Evolutionary conservation across 805 yeast species (phyloP).

Genomic region (Brettanomyces custersianus): DNA sequence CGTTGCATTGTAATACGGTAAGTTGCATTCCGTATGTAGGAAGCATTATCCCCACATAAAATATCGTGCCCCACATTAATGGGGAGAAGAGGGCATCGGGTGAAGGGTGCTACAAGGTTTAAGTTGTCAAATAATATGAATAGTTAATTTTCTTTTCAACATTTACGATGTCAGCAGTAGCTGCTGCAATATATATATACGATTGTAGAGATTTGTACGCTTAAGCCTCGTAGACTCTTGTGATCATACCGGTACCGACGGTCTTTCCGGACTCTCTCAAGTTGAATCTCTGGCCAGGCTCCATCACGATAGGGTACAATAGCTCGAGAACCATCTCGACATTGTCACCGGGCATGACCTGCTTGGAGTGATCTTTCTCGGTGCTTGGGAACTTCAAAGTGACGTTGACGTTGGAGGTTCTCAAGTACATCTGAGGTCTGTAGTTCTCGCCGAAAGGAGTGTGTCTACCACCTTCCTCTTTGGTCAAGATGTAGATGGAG

Average conservation of each 20-base stretch:
- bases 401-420: slow-evolving; percentile 94
- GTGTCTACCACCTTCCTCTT: slow-evolving; percentile 99
- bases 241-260: slow-evolving; percentile 96
- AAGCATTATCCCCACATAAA: too few relatives aligned
- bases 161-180: background rate
- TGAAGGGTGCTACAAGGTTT: background rate
- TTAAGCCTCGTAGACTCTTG: slow-evolving; percentile 39
- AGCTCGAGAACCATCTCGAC: slow-evolving; percentile 90
- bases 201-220: background rate
- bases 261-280: slow-evolving; percentile 99
- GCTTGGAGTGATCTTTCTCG: slow-evolving; percentile 73
- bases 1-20: too few relatives aligned
- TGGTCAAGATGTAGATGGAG: slow-evolving; percentile 83
- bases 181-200: background rate
- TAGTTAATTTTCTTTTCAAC: slow-evolving; percentile 1
- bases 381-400: slow-evolving; percentile 80
- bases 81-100: background rate
- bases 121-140: background rate
- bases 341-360: slow-evolving; percentile 97
- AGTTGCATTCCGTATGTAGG: too few relatives aligned
- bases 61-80: too few relatives aligned
- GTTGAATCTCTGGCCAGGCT: slow-evolving; percentile 97
- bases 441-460: slow-evolving; percentile 94
- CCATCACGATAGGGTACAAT: slow-evolving; percentile 86
- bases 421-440: slow-evolving; percentile 95